Percentiles rank a stretch among this genome's conserved stretches.
These are phyloP conservation scores for Amylostereum chailletii DNA, from an alignment of 1,284 basidiomycete genomes.

Conservation along the genomic window DNA sequence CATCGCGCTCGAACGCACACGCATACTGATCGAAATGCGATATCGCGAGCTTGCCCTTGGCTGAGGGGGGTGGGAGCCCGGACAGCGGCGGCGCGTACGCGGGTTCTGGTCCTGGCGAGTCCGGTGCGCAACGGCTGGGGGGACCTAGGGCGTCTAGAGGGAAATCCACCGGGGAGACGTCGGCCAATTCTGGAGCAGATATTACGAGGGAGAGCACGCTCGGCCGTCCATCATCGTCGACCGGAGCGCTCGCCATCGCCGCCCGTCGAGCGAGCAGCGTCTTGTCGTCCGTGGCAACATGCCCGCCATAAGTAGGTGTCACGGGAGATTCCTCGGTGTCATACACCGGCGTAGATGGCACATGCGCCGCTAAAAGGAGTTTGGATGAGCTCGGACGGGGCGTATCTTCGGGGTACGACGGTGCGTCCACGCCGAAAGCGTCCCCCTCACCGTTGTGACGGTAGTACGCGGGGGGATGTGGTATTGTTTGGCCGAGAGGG, in stretches of 20 bases:
- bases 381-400: conserved; percentile 5
- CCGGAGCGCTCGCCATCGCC: conserved; percentile 48
- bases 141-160: neutral
- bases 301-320: conserved; percentile 33
- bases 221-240: conserved; percentile 1
- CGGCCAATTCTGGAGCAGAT: conserved; percentile 8
- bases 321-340: neutral
- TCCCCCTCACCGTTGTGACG: neutral
- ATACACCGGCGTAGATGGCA: neutral
- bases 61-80: conserved; percentile 25
- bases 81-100: conserved; percentile 14
- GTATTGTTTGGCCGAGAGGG: neutral
- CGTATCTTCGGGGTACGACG: neutral
- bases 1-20: conserved; percentile 29
- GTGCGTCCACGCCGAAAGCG: too few relatives aligned
- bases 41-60: conserved; percentile 32
- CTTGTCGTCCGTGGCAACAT: conserved; percentile 74
- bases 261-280: conserved; percentile 48
- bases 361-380: too few relatives aligned
- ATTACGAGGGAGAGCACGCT: neutral
- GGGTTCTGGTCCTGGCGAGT: conserved; percentile 4
- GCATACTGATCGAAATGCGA: conserved; percentile 30
- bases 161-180: neutral
- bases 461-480: conserved; percentile 1
- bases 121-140: neutral